phyloP scores from a whole-genome alignment of 208 protist genomes.

The Leishmania arabica region DNA sequence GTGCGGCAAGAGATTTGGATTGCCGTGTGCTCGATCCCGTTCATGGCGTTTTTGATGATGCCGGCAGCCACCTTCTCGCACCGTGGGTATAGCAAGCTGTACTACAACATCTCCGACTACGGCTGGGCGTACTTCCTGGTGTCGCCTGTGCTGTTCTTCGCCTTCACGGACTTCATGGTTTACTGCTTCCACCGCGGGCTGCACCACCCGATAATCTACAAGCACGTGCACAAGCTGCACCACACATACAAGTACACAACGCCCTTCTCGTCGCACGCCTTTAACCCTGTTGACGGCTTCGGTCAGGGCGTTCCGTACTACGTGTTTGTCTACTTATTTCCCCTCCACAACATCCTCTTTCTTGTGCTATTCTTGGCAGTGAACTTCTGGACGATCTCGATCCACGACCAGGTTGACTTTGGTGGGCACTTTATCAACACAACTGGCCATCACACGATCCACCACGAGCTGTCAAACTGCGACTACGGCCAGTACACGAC shows the following conservation, averaged over 20 bases:
- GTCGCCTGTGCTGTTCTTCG: conserved; percentile 76
- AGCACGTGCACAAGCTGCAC: conserved; percentile 92
- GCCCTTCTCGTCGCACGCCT: conserved; percentile 93
- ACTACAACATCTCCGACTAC: conserved; percentile 82
- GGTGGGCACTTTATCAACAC: conserved; percentile 78
- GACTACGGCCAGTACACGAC: conserved; percentile 96
- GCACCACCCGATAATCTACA: conserved; percentile 92
- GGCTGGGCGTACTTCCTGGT: conserved; percentile 73
- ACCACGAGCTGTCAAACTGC: conserved; percentile 94
- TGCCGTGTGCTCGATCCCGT: conserved; percentile 72
- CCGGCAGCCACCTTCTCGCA: conserved; percentile 71
- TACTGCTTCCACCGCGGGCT: conserved; percentile 95
- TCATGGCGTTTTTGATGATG: conserved; percentile 79
- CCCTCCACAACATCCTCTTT: conserved; percentile 88
- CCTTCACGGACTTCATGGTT: conserved; percentile 94
- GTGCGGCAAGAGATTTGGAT: conserved; percentile 79
- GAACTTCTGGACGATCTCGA: conserved; percentile 96
- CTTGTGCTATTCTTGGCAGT: conserved; percentile 89
- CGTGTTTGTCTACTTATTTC: conserved; percentile 89
- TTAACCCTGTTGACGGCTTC: conserved; percentile 94
- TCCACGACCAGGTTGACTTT: conserved; percentile 93
- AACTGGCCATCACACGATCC: conserved; percentile 93
- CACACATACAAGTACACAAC: conserved; percentile 90
- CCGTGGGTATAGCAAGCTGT: conserved; percentile 80
- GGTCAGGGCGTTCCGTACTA: conserved; percentile 94